These are phyloP conservation scores for Globisporangium nagaii DNA, from an alignment of 352 stramenopile genomes.

Conservation along the genomic window DNA sequence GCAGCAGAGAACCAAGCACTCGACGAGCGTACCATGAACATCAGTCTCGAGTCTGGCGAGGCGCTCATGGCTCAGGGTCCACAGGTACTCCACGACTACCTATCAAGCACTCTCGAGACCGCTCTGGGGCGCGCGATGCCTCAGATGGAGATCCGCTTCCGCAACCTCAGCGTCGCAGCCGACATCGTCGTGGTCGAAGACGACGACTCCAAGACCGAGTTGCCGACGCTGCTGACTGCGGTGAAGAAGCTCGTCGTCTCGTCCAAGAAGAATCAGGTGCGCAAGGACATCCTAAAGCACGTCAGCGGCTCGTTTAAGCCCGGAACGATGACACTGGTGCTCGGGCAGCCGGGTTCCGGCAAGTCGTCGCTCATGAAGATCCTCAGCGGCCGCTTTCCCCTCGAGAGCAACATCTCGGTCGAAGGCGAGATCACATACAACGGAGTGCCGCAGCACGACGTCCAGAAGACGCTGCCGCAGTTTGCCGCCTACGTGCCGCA, in stretches of 20 bases:
- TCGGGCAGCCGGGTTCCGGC: conserved; percentile 39
- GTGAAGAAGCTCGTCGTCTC: conserved; percentile 17
- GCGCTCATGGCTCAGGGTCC: conserved; percentile 27
- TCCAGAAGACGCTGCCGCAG: conserved; percentile 41
- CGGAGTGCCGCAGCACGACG: neutral
- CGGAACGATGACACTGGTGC: conserved; percentile 39
- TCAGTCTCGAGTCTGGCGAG: conserved; percentile 9
- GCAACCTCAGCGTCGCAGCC: conserved; percentile 12
- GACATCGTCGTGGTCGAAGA: conserved; percentile 3
- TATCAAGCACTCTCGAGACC: conserved; percentile 18
- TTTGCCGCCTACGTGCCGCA: conserved; percentile 43
- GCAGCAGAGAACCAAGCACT: too few relatives aligned
- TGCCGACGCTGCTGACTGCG: conserved; percentile 17
- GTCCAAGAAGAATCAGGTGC: conserved; percentile 22
- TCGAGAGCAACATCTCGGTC: conserved; percentile 22
- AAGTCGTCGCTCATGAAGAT: conserved; percentile 55
- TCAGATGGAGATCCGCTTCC: conserved; percentile 42
- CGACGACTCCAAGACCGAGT: conserved; percentile 4
- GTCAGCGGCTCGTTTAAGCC: conserved; percentile 33
- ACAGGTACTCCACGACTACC: conserved; percentile 24
- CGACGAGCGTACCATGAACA: too few relatives aligned
- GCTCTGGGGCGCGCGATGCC: conserved; percentile 22
- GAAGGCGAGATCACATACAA: conserved; percentile 44
- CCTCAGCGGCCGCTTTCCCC: conserved; percentile 31
- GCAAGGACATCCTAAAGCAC: conserved; percentile 35